These are phyloP conservation scores for Daedaleopsis nitida DNA, from an alignment of 768 basidiomycete genomes.

Conservation along the genomic window DNA sequence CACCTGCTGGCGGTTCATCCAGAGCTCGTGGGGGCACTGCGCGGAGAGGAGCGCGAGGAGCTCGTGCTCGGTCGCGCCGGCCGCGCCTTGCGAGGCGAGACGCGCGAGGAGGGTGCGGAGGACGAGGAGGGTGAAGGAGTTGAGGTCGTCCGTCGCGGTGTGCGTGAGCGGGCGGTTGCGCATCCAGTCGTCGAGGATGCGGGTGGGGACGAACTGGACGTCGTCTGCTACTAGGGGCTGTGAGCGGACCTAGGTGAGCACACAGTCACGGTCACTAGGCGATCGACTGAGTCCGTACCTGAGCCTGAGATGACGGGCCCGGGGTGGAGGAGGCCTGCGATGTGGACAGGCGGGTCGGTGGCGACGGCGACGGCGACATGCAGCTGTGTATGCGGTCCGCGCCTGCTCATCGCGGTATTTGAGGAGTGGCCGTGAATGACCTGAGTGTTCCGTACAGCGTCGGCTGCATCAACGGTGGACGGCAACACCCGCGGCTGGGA, in stretches of 20 bases:
- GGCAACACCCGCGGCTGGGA: too few species aligned
- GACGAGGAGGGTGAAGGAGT: not conserved
- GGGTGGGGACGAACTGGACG: not conserved
- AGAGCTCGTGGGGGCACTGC: not conserved
- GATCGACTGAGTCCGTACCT: not conserved
- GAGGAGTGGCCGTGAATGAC: too few species aligned
- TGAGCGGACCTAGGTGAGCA: not conserved
- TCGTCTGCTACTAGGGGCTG: not conserved
- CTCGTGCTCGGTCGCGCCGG: not conserved
- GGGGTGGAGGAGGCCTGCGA: not conserved
- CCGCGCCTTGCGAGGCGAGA: not conserved
- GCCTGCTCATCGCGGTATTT: too few species aligned
- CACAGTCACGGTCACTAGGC: not conserved
- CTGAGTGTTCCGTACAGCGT: too few species aligned
- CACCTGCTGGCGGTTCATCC: constrained; percentile 2
- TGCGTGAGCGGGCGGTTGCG: not conserved
- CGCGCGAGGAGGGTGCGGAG: not conserved
- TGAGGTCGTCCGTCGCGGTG: constrained; percentile 1
- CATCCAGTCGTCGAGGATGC: not conserved
- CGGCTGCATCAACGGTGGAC: too few species aligned
- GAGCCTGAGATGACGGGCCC: not conserved
- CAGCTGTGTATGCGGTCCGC: not conserved
- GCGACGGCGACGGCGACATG: too few species aligned
- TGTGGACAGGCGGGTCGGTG: not conserved
- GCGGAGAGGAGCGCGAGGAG: not conserved